A percentile compares a stretch with the other conserved stretches of the same genome.
These are phyloP conservation scores for Trichoderma breve DNA, from an alignment of 2,329 filamentous ascomycete genomes.

Conservation along the genomic window DNA sequence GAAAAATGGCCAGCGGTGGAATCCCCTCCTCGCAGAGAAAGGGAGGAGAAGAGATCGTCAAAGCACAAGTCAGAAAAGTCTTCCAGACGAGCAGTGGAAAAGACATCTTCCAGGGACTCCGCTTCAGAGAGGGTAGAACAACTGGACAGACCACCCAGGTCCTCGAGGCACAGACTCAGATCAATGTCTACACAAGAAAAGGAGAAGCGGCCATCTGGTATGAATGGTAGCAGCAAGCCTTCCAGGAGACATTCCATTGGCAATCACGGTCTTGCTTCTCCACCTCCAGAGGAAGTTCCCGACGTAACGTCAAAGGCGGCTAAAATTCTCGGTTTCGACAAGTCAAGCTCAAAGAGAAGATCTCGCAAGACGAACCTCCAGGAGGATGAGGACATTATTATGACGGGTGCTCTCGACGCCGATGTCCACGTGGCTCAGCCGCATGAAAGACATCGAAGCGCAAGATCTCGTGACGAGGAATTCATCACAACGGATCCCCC, in stretches of 20 bases:
- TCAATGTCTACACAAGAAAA: conserved; percentile 67
- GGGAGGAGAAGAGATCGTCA: conserved; percentile 49
- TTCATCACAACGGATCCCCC: conserved; percentile 38
- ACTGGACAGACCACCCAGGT: conserved; percentile 41
- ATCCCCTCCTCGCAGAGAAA: conserved; percentile 40
- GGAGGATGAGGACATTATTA: conserved; percentile 51
- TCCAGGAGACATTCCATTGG: conserved; percentile 70
- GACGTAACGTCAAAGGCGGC: conserved; percentile 74
- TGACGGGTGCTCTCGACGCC: conserved; percentile 44
- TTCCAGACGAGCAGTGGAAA: conserved; percentile 54
- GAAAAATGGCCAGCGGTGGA: conserved; percentile 69
- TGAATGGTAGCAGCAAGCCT: conserved; percentile 47
- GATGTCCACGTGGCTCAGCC: conserved; percentile 33
- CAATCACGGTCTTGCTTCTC: conserved; percentile 63
- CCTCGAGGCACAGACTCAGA: conserved; percentile 56
- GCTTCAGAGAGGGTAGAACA: conserved; percentile 68
- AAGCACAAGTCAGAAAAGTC: conserved; percentile 66
- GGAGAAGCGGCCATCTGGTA: conserved; percentile 57
- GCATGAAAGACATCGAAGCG: conserved; percentile 36
- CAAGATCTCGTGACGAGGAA: conserved; percentile 40
- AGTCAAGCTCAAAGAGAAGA: conserved; percentile 43
- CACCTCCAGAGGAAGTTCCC: conserved; percentile 66
- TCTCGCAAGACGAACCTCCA: conserved; percentile 41
- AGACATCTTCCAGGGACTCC: conserved; percentile 64
- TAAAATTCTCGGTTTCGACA: conserved; percentile 65